Evolutionary conservation across 495 filamentous ascomycete species (phyloP), one percentile per base, ranked within the genome.

Genomic region (Penicillium argentinense): DNA sequence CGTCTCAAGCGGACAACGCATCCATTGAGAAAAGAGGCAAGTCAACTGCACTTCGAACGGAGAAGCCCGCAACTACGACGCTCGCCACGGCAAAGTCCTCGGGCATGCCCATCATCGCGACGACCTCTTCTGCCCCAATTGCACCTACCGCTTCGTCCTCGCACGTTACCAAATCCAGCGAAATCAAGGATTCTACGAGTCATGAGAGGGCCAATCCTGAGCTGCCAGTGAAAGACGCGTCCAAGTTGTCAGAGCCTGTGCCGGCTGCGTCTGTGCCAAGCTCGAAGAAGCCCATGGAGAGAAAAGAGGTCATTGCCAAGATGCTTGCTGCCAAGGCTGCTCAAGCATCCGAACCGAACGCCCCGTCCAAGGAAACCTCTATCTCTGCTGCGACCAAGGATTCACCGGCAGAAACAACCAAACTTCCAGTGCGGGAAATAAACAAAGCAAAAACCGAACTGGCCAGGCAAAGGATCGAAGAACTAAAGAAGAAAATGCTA

Each of bases 281-380:
- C 2, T 14, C 55, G 5, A 49, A 47, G 3, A 82, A 80, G 51
- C 75, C 80, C 6, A 71, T 89, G 55, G 85, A 88, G 53, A 77
- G 87, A 22, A 89, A 89, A 51, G 86, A 89, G 49, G 77, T 87
- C 29, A 88, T 88, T 55, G 86, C 87, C 13, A 77, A 81, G 32
- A 80, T 89, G 58, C 73, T 88, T 38, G 86, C 88, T 28, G 84
- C 68, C 1, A 79, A 76, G 48, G 72, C 72, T 51, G 69, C 69
- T 30, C 66, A 59, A 53, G 42, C 47, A 48, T 53, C 56, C 28
- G 46, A 56, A 19, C 26, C 51, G 9, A 58, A 59, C 14, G 47
- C 57, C 36, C 22, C 53, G 3, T 39, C 62, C 8, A 53, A 42
- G 18, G 46, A 42, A 33, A 36, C 63, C 45, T 33, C 32, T 36